A percentile compares a stretch with the other conserved stretches of the same genome.
Evolutionary conservation across 352 stramenopile genomes (phyloP).

Genomic region (Globisporangium spiculum): DNA sequence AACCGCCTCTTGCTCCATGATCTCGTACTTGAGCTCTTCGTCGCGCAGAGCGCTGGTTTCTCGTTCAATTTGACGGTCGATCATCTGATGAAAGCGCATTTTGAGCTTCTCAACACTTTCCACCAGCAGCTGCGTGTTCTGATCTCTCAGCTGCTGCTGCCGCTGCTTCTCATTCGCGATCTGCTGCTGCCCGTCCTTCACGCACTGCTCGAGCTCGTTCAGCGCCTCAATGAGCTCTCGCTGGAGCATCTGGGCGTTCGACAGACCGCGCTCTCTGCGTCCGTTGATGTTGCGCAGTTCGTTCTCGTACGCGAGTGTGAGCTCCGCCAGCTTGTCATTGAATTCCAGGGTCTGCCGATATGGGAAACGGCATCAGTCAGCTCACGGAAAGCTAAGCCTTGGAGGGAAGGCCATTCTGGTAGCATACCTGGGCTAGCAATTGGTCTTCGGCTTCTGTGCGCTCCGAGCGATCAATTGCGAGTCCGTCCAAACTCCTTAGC

Average conservation of each 20-base stretch:
- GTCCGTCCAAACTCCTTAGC: conserved; percentile 51
- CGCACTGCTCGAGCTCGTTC: conserved; percentile 51
- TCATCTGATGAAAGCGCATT: conserved; percentile 19
- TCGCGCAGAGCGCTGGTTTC: conserved; percentile 20
- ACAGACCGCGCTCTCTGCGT: conserved; percentile 34
- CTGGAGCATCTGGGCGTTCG: conserved; percentile 64
- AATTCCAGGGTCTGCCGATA: conserved; percentile 46
- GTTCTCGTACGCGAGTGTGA: conserved; percentile 53
- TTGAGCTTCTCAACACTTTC: conserved; percentile 38
- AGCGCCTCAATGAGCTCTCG: conserved; percentile 54
- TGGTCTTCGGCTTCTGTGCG: conserved; percentile 37
- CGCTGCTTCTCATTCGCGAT: conserved; percentile 46
- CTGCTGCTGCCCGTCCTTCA: conserved; percentile 36
- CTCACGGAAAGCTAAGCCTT: neutral
- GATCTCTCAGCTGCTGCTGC: conserved; percentile 36
- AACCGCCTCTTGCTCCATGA: conserved; percentile 45
- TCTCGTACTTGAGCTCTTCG: conserved; percentile 36
- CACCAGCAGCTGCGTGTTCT: conserved; percentile 35
- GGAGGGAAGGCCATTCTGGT: no score
- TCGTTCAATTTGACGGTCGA: conserved; percentile 24
- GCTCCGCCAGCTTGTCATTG: conserved; percentile 55
- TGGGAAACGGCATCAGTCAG: neutral
- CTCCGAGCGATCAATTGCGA: conserved; percentile 33
- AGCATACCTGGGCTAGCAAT: conserved; percentile 43
- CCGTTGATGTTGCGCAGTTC: conserved; percentile 49